Base-by-base conservation (phyloP, 176 grass and related monocot species). In the Coix lacrymajobi region DNA sequence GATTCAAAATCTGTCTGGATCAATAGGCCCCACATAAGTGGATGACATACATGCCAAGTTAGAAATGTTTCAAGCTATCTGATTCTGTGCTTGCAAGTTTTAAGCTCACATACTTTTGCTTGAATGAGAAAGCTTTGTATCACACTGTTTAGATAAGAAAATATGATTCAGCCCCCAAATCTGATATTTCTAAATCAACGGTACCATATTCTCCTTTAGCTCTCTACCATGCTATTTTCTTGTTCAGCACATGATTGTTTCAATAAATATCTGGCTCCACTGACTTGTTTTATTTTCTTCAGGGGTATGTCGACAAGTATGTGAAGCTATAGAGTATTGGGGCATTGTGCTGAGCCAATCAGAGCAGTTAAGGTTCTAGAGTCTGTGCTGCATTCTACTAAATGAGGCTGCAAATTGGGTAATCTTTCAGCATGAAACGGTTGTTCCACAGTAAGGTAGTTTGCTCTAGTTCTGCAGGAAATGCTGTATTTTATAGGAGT, bases 291-390 rank as follows among this genome's bases (percentile, higher is more conserved):
- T 34, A 12, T 67, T 84, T 44, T 86, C 44, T 88, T 81, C 91
- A 99, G 96, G 91, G 93, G 29, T 99, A 99, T 89, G 96, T 99
- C 41, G 91, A 99, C 87, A 99, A 99, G 81, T 99, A 99, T 85
- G 96, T 79, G 57, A 99, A 99, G 91, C 78, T 73, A 79, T 89
- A 94, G 83, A 31, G 31, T 90, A 71, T 73, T 73, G 71, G 69
- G 69, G 34, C 14, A 22, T 81, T 64, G 34, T 20, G 25, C 14
- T 77, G 60, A 28, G 65, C 11, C 36, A 73, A 36, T 73, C 83
- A 74, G 88, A 79, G 68, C 34, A 66, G 60, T 45, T 51, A 43
- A 33, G 34, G 79, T 38, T 40, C 34, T 12, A 79, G 48, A 84
- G 9, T 76, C 39, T 78, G 66, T 72, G 66, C 60, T 83, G 60